Percentiles rank a stretch among this genome's conserved stretches.
These are phyloP conservation scores for Pythium dissimile DNA, from an alignment of 352 stramenopile species.

Conservation along the genomic window DNA sequence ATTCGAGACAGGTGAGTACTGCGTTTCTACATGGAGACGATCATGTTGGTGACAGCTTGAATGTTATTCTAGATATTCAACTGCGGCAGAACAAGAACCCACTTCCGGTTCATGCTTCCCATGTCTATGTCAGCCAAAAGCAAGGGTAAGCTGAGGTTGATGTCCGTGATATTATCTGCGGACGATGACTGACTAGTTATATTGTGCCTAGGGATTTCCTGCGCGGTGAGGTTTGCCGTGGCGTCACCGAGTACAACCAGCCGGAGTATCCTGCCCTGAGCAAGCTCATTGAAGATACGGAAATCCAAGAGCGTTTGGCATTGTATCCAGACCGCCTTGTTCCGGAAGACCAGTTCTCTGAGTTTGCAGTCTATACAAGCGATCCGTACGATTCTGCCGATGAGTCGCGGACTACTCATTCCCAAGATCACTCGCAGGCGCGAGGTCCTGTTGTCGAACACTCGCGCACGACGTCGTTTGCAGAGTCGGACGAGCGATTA, in stretches of 20 bases:
- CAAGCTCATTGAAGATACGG: constrained; percentile 61
- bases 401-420: constrained; percentile 2
- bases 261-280: constrained; percentile 74
- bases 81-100: constrained; percentile 65
- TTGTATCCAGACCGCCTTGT: constrained; percentile 57
- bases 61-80: constrained; percentile 47
- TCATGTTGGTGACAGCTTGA: background rate
- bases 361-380: constrained; percentile 53
- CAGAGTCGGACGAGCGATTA: constrained; percentile 10
- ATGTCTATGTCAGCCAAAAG: constrained; percentile 76
- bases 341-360: constrained; percentile 72
- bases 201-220: constrained; percentile 47
- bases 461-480: background rate
- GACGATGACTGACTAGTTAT: background rate
- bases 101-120: constrained; percentile 47
- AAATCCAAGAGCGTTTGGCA: constrained; percentile 45
- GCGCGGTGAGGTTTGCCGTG: constrained; percentile 70
- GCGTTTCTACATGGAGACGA: background rate
- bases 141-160: constrained; percentile 42
- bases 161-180: background rate
- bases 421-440: background rate
- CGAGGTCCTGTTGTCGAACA: constrained; percentile 1
- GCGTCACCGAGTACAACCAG: constrained; percentile 73
- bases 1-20: constrained; percentile 67
- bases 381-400: constrained; percentile 17